A percentile compares a stretch with the other conserved stretches of the same genome.
Evolutionary conservation across 192 early-diverging fungal genomes (phyloP).

Genomic region (Coemansia sp.): DNA sequence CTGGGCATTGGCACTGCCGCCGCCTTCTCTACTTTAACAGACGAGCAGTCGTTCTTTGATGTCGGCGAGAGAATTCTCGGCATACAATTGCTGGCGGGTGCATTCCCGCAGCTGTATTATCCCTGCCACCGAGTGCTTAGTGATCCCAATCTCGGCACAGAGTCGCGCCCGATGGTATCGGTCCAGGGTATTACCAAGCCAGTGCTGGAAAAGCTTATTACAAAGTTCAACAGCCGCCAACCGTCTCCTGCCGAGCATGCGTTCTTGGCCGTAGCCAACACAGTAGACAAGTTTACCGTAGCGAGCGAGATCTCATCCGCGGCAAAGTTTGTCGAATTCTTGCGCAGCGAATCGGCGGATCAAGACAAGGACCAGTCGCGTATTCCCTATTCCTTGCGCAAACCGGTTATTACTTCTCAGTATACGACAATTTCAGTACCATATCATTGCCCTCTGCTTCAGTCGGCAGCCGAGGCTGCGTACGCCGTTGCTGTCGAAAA

Average conservation of each 20-base stretch:
- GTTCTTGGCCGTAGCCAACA: conserved; percentile 27
- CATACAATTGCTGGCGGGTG: conserved; percentile 81
- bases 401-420: conserved; percentile 73
- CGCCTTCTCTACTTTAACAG: conserved; percentile 75
- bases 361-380: conserved; percentile 59
- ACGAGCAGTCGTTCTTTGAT: conserved; percentile 74
- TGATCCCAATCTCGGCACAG: too few relatives aligned
- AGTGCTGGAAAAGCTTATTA: conserved; percentile 5
- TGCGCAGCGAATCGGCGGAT: conserved; percentile 14
- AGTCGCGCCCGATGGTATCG: conserved; percentile 15
- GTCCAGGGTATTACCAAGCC: conserved; percentile 19
- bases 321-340: conserved; percentile 10
- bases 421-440: conserved; percentile 87
- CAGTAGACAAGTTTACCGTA: conserved; percentile 22
- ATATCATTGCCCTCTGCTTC: conserved; percentile 57
- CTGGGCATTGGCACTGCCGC: conserved; percentile 89
- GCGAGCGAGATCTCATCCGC: conserved; percentile 8
- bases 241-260: conserved; percentile 1
- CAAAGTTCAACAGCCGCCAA: conserved; percentile 16
- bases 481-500: conserved; percentile 15
- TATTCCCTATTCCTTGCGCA: conserved; percentile 78
- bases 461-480: not conserved
- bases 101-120: conserved; percentile 67
- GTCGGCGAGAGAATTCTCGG: conserved; percentile 80
- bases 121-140: conserved; percentile 10